phyloP scores from a whole-genome alignment of 305 asterid species.

The Fraxinus albicans region DNA sequence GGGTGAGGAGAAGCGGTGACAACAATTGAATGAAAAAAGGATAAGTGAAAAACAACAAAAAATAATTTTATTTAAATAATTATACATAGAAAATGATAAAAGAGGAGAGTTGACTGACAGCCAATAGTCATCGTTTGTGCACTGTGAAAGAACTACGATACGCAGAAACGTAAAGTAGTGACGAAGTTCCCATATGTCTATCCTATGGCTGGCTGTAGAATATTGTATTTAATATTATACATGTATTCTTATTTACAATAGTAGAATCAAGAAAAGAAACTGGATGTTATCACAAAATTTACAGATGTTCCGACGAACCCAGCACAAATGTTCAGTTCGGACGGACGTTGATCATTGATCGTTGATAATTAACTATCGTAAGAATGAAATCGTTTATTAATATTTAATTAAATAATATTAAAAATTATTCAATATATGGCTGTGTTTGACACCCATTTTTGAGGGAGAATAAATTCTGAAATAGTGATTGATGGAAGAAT shows the following conservation, averaged over 20 bases:
- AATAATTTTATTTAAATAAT: neutral
- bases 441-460: no score
- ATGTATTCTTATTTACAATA: neutral
- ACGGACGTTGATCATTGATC: no score
- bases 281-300: neutral
- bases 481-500: no score
- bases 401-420: no score
- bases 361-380: no score
- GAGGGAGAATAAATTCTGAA: no score
- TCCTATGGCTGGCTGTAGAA: neutral
- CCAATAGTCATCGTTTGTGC: slow-evolving; percentile 14
- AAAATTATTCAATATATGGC: no score
- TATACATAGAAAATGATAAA: neutral
- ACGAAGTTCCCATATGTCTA: slow-evolving; percentile 3
- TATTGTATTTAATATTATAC: neutral
- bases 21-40: slow-evolving; percentile 24
- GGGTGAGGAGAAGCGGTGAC: slow-evolving; percentile 29
- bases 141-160: neutral
- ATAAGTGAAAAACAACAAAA: slow-evolving; percentile 27
- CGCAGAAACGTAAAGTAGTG: neutral
- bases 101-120: slow-evolving; percentile 28
- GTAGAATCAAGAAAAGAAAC: neutral
- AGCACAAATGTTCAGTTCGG: no score
- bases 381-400: no score
- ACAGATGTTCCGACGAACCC: neutral